phyloP scores from a whole-genome alignment of 202 grass and related monocot genomes.

The Bolboschoenoplectus hybrid region DNA sequence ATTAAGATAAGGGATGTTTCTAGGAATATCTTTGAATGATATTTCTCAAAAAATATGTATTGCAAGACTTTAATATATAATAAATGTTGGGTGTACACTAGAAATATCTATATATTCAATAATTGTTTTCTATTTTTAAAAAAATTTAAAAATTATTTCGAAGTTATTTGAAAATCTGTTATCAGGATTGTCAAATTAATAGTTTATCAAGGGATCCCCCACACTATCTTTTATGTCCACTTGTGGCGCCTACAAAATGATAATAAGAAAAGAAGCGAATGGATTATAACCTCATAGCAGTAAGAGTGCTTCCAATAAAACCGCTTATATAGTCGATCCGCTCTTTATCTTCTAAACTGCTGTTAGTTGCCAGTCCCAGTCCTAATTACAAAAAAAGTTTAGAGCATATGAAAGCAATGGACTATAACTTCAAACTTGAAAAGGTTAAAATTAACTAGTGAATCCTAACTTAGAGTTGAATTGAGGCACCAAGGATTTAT shows the following conservation, averaged over 20 bases:
- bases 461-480: not conserved
- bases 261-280: not conserved
- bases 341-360: slow-evolving; percentile 36
- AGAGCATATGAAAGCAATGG: not conserved
- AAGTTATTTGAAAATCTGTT: no score
- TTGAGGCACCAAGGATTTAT: not conserved
- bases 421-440: slow-evolving; percentile 3
- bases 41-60: no score
- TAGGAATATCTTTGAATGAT: no score
- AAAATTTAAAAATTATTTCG: no score
- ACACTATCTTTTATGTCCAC: not conserved
- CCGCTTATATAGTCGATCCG: slow-evolving; percentile 45
- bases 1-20: no score
- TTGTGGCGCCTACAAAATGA: not conserved
- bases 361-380: slow-evolving; percentile 11
- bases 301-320: slow-evolving; percentile 49
- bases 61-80: no score
- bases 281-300: slow-evolving; percentile 44
- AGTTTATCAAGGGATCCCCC: no score
- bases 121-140: no score
- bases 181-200: no score
- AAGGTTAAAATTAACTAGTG: not conserved
- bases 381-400: slow-evolving; percentile 35
- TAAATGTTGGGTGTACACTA: no score
- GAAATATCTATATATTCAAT: no score